These are phyloP conservation scores for Fraxinus anomala DNA, from an alignment of 257 asterid species.

Conservation along the genomic window DNA sequence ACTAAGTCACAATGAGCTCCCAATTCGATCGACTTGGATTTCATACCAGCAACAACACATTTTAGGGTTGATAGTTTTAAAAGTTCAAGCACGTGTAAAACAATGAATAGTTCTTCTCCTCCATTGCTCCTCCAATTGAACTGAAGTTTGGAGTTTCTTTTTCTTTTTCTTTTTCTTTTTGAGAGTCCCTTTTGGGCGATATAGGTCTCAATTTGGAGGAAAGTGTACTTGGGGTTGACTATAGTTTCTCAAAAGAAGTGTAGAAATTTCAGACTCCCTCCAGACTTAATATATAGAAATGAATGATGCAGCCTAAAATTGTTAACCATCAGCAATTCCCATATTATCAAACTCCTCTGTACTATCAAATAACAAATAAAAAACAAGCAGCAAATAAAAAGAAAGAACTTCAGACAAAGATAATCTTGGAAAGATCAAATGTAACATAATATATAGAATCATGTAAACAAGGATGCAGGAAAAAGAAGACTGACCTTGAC, in stretches of 20 bases:
- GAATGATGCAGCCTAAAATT: conserved; percentile 6
- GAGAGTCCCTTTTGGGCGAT: too few relatives aligned
- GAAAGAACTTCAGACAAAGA: conserved; percentile 1
- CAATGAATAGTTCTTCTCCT: not conserved
- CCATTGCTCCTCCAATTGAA: not conserved
- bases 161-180: too few relatives aligned
- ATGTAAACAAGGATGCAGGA: conserved; percentile 9
- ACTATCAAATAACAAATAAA: conserved; percentile 6
- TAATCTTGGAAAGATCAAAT: not conserved
- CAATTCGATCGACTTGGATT: too few relatives aligned
- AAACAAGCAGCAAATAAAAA: not conserved
- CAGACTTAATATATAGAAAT: not conserved
- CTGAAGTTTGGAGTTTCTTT: not conserved
- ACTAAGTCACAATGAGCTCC: not conserved
- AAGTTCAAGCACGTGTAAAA: not conserved
- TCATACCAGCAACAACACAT: not conserved
- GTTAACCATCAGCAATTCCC: conserved; percentile 7
- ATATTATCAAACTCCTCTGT: not conserved
- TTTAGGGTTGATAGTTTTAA: not conserved
- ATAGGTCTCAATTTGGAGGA: too few relatives aligned
- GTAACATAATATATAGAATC: conserved; percentile 2
- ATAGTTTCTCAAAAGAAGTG: not conserved
- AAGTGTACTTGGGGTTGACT: too few relatives aligned
- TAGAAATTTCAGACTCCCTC: not conserved
- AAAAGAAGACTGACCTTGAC: conserved; percentile 55